These are phyloP conservation scores for Pythium utonaiense DNA, from an alignment of 352 stramenopile species.

Conservation along the genomic window DNA sequence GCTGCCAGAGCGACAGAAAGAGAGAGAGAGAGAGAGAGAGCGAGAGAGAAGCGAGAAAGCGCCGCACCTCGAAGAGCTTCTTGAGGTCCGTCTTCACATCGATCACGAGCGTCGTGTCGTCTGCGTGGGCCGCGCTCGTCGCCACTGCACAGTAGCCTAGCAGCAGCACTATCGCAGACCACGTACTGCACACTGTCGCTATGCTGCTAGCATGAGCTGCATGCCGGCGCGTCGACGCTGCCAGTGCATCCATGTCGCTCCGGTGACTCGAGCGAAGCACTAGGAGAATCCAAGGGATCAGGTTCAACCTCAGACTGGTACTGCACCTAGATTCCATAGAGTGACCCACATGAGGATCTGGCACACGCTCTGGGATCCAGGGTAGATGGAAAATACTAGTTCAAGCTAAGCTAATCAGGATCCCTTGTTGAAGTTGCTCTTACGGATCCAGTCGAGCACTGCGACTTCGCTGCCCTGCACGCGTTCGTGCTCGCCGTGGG, in stretches of 20 bases:
- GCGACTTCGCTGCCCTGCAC: constrained; percentile 1
- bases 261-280: not conserved
- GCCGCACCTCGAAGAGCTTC: constrained; percentile 18
- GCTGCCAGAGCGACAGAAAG: no score
- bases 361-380: not conserved
- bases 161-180: not conserved
- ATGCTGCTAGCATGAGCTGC: not conserved
- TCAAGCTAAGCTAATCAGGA: constrained; percentile 7
- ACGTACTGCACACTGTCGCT: not conserved
- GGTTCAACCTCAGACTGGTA: not conserved
- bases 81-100: constrained; percentile 27
- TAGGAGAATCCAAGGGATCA: not conserved
- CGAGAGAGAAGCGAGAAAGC: no score
- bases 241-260: no score
- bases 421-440: not conserved
- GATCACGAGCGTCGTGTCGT: constrained; percentile 43
- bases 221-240: not conserved
- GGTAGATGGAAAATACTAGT: not conserved
- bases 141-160: not conserved
- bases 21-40: no score
- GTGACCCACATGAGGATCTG: not conserved
- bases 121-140: not conserved
- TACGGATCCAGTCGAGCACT: not conserved
- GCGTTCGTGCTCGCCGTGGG: constrained; percentile 20
- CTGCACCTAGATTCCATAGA: not conserved